Evolutionary conservation across 371 early-diverging fungal genomes (phyloP), one percentile per base, ranked within the genome.

Genomic region (Conidiobolus incongruus): DNA sequence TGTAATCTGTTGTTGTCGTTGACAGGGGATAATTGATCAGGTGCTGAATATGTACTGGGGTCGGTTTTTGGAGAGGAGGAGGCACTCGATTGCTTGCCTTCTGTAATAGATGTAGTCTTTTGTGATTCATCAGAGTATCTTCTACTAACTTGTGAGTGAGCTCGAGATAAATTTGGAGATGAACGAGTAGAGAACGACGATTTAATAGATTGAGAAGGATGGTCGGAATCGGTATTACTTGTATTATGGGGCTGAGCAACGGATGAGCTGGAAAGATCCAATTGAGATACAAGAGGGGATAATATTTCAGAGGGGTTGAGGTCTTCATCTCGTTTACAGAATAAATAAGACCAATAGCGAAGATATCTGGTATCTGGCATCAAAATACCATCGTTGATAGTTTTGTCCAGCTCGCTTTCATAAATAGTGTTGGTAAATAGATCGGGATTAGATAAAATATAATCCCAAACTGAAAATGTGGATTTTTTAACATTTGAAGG

Each of bases 381-480:
- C 15, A 80, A 47, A 0, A 75, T 72, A 13, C 69, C 61, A 7
- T 63, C 62, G 5, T 59, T 65, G 12, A 16, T 12, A 4, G 61
- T 44, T 31, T 58, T 61, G 30, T 62, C 45, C 44, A 67, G 69
- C 33, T 43, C 19, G 13, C 42, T 47, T 7, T 62, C 61, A 41
- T 65, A 81, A 8, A 60, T 44, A 26, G 52, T 49, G 47, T 72
- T 76, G 29, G 52, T 28, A 44, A 67, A 79, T 29, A 56, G 46
- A 0, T 62, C 63, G 47, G 49, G 55, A 41, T 75, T 49, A 5
- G 66, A 58, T 39, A 67, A 61, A 47, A 90, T 59, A 54, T 77
- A 72, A 46, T 81, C 71, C 91, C 91, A 93, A 16, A 91, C 58
- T 13, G 79, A 77, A 39, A 56, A 60, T 0, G 88, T 81, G 24